Evolutionary conservation across 768 basidiomycete species (phyloP).

Genomic region (Cystobasidium onofrii): DNA sequence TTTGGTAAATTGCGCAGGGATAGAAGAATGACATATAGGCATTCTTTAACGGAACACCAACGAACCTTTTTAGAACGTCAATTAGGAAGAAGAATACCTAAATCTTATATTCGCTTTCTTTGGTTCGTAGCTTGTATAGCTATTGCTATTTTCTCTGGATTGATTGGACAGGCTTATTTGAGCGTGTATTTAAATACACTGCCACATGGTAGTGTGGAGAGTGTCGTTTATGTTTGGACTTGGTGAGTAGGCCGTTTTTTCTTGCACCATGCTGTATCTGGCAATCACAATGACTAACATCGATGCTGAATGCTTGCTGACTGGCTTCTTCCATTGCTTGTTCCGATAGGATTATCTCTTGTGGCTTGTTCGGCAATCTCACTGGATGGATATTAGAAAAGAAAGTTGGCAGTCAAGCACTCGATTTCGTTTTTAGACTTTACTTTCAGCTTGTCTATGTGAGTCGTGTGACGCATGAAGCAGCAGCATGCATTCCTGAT

Average conservation of each 20-base stretch:
- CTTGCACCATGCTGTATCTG: too few relatives aligned
- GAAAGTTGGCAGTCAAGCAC: conserved; percentile 47
- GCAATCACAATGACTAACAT: too few relatives aligned
- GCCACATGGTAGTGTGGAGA: conserved; percentile 48
- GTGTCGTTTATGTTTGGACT: conserved; percentile 48
- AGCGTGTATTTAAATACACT: conserved; percentile 48
- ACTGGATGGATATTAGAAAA: conserved; percentile 46
- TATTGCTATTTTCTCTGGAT: conserved; percentile 46
- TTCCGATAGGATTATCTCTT: conserved; percentile 40
- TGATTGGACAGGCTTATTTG: conserved; percentile 50
- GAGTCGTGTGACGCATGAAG: neutral
- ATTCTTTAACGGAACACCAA: conserved; percentile 45
- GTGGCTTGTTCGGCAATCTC: conserved; percentile 41
- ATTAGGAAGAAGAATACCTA: conserved; percentile 45
- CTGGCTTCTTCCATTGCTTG: neutral
- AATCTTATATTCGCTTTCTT: conserved; percentile 48
- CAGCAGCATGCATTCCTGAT: neutral
- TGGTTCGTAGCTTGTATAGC: conserved; percentile 49
- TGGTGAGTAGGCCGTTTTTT: conserved; percentile 48
- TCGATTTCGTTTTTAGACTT: conserved; percentile 48
- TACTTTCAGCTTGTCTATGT: conserved; percentile 11
- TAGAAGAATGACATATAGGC: conserved; percentile 46
- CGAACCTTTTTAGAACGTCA: conserved; percentile 47
- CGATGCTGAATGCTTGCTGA: neutral
- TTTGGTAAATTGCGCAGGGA: conserved; percentile 48